Evolutionary conservation across 116 monocot species (phyloP).

Genomic region (Papilionanthe hybrid): DNA sequence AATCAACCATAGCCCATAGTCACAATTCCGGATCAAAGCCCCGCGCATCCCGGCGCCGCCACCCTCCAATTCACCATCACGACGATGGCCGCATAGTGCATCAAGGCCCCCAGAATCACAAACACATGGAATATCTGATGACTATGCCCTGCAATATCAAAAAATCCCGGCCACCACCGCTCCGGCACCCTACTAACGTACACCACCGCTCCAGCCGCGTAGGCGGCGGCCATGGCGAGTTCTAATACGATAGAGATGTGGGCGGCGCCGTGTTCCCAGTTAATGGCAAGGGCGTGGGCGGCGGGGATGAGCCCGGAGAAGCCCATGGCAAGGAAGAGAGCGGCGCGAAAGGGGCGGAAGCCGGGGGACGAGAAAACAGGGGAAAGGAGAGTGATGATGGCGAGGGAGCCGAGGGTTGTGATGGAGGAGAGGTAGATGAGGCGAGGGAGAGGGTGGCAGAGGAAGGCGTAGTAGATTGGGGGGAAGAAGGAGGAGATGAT

Average conservation of each 20-base stretch:
- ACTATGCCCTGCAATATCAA: slow-evolving; percentile 82
- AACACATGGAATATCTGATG: slow-evolving; percentile 97
- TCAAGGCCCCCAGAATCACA: slow-evolving; percentile 68
- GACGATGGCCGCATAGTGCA: slow-evolving; percentile 51
- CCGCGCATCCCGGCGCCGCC: slow-evolving; percentile 6
- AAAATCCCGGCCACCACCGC: slow-evolving; percentile 73
- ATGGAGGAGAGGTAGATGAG: slow-evolving; percentile 65
- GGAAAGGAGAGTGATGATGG: slow-evolving; percentile 43
- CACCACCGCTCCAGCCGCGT: slow-evolving; percentile 57
- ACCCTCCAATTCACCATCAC: slow-evolving; percentile 70
- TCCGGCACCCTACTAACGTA: slow-evolving; percentile 82
- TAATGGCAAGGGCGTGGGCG: slow-evolving; percentile 44
- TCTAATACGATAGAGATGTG: slow-evolving; percentile 64
- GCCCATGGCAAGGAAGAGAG: slow-evolving; percentile 81
- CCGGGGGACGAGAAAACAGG: slow-evolving; percentile 56
- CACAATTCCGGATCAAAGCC: neutral
- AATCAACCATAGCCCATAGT: no score
- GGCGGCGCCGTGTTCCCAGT: slow-evolving; percentile 57
- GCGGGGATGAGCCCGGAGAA: slow-evolving; percentile 80
- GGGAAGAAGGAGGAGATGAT: slow-evolving; percentile 90
- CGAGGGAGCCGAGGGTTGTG: slow-evolving; percentile 43
- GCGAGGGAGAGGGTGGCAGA: slow-evolving; percentile 57
- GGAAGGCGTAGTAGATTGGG: slow-evolving; percentile 86
- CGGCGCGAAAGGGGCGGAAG: slow-evolving; percentile 66
- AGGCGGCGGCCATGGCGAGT: slow-evolving; percentile 55